Evolutionary conservation across 2,329 filamentous ascomycete species (phyloP), one percentile per base, ranked within the genome.

Genomic region (Ustilaginoidea virens): DNA sequence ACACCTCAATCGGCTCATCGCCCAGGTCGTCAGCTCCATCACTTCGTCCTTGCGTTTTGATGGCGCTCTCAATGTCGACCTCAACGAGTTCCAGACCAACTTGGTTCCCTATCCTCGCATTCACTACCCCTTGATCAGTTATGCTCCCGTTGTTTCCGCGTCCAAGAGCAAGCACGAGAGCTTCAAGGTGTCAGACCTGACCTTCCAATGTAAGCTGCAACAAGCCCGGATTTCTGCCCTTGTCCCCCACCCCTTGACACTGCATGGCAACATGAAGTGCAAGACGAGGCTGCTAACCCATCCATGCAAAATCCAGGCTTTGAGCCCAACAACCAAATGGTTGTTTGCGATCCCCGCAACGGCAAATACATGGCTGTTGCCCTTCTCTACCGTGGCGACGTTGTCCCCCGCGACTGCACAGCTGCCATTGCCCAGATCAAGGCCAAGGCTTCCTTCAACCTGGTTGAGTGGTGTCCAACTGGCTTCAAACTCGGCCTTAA

Each of bases 141-240:
- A 80, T 48, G 73, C 75, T 8, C 74, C 74, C 18, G 74, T 80
- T 42, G 64, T 80, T 39, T 79, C 74, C 14, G 71, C 73, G 34
- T 64, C 69, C 61, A 81, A 80, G 69, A 82, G 78, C 55, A 70
- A 74, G 27, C 81, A 90, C 49, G 81, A 90, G 63, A 82, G 78
- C 63, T 86, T 86, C 72, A 83, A 82, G 65, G 76, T 85, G 31
- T 68, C 73, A 37, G 82, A 90, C 40, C 58, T 80, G 38, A 80
- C 74, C 48, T 73, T 78, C 59, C 74, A 79, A 53, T 79, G 74
- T 79, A 62, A 48, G 68, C 60, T 23, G 10, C 9, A 27, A 13
- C n/a, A n/a, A n/a, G n/a, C n/a, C n/a, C n/a, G n/a, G n/a, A n/a
- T n/a, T 18, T 7, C 17, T 24, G 4, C 6, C 5, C 7, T 19